Base-by-base conservation (phyloP, 1,284 basidiomycete species). In the Omphalotus olearius region DNA sequence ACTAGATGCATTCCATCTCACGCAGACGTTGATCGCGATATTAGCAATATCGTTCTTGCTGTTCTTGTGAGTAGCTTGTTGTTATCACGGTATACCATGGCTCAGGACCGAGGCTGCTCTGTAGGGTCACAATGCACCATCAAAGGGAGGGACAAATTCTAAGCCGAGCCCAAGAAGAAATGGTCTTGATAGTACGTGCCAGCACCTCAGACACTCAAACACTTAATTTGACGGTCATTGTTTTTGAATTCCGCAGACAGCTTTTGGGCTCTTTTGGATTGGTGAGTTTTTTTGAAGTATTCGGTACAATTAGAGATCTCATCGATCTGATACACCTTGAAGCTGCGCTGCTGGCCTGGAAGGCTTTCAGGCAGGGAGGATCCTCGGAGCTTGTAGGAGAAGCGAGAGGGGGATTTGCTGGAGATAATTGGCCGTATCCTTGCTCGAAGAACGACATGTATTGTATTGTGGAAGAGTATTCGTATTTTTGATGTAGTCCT, bases 401-500 rank as follows among this genome's bases (percentile, higher is more conserved):
- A 35, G 23, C 16, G 18, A 61, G 56, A 23, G 40, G 56, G 45
- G 59, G 13, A 33, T 33, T 33, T 33, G 30, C 9, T 10, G 30
- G 30, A 33, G 30, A 33, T 40, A 60, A 62, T 30, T 63, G 65
- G 57, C 69, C 78, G 41, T 76, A 78, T 64, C 76, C 78, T 4
- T 88, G 85, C 64, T 69, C 69, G 50, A 70, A 70, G 42, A 78
- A 82, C 55, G 82, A 82, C 53, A 69, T 73, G 35, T 81, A 85
- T 58, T 89, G 86, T 59, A 72, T 86, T 25, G 76, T 84, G 13
- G 87, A 89, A 60, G 87, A 89, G 62, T 89, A 81, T 72, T 74
- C 72, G 17, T 87, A 76, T 68, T 85, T 72, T 60, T 86, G 26
- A 36, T 17, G 44, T 38, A n/a, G 45, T 43, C n/a, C n/a, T n/a